Evolutionary conservation across 2,329 filamentous ascomycete species (phyloP).

Genomic region (Neopestalotiopsis rosae): DNA sequence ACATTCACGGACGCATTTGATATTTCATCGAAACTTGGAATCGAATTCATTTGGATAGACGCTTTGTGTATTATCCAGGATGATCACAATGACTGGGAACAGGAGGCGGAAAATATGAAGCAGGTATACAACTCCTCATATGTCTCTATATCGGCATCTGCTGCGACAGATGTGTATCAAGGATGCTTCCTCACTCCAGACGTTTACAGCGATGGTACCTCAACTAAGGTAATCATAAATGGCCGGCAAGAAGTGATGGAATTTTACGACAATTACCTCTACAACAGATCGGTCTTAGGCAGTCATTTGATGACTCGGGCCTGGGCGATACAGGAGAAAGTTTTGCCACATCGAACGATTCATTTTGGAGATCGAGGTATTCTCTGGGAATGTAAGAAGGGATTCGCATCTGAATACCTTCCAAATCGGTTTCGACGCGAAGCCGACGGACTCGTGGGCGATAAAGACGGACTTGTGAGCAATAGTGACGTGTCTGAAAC

Average conservation of each 20-base stretch:
- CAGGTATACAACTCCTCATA: background rate
- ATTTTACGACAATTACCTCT: background rate
- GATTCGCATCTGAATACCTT: background rate
- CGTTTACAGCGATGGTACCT: no score
- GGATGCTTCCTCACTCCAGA: background rate
- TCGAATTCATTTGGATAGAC: background rate
- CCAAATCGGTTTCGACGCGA: background rate
- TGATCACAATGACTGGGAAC: background rate
- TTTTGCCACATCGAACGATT: background rate
- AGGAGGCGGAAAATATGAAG: background rate
- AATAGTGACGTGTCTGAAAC: no score
- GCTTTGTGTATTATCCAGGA: background rate
- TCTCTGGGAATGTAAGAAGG: background rate
- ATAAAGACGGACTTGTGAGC: no score
- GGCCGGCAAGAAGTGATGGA: background rate
- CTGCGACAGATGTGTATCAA: background rate
- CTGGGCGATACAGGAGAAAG: background rate
- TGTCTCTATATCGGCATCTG: background rate
- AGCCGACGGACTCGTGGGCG: no score
- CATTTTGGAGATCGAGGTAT: background rate
- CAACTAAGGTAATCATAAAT: background rate
- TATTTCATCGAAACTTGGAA: background rate
- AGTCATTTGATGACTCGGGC: background rate
- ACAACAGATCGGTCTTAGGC: background rate
- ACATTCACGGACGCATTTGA: background rate